phyloP scores from a whole-genome alignment of 2,329 filamentous ascomycete species.

The Neonectria magnoliae region DNA sequence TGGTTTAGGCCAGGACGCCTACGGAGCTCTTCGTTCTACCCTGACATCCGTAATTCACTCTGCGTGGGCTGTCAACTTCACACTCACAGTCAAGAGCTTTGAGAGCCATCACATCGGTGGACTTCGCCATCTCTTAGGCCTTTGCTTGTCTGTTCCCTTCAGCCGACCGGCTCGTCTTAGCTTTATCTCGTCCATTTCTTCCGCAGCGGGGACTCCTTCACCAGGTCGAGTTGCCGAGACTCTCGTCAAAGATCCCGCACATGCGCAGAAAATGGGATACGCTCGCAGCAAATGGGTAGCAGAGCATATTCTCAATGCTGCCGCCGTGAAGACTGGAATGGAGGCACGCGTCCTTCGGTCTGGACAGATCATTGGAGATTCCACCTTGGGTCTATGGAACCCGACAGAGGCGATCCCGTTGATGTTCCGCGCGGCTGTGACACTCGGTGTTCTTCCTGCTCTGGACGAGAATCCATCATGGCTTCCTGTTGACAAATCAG shows the following conservation, averaged over 20 bases:
- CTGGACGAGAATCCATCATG: slow-evolving; percentile 52
- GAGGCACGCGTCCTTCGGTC: slow-evolving; percentile 50
- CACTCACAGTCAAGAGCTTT: slow-evolving; percentile 58
- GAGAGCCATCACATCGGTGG: slow-evolving; percentile 57
- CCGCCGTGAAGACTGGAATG: slow-evolving; percentile 44
- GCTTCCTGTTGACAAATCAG: slow-evolving; percentile 52
- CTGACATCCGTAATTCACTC: slow-evolving; percentile 59
- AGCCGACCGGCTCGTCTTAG: slow-evolving; percentile 50
- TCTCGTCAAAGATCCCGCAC: slow-evolving; percentile 45
- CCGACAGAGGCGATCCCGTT: slow-evolving; percentile 59
- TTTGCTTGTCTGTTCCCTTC: slow-evolving; percentile 49
- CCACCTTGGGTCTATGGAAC: slow-evolving; percentile 58
- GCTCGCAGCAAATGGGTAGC: slow-evolving; percentile 60
- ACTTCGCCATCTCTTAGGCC: slow-evolving; percentile 55
- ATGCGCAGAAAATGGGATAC: slow-evolving; percentile 62
- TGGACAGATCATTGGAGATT: slow-evolving; percentile 61
- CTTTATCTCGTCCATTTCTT: slow-evolving; percentile 57
- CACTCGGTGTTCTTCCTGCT: slow-evolving; percentile 56
- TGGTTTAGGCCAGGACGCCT: slow-evolving; percentile 47
- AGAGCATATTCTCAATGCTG: slow-evolving; percentile 54
- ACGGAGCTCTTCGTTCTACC: slow-evolving; percentile 40
- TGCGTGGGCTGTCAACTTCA: slow-evolving; percentile 67
- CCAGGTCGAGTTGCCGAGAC: slow-evolving; percentile 50
- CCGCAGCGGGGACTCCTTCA: slow-evolving; percentile 51
- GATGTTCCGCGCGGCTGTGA: slow-evolving; percentile 58